A percentile compares a stretch with the other conserved stretches of the same genome.
Evolutionary conservation across 495 filamentous ascomycete species (phyloP).

Genomic region (Hypoxylon intermedium): DNA sequence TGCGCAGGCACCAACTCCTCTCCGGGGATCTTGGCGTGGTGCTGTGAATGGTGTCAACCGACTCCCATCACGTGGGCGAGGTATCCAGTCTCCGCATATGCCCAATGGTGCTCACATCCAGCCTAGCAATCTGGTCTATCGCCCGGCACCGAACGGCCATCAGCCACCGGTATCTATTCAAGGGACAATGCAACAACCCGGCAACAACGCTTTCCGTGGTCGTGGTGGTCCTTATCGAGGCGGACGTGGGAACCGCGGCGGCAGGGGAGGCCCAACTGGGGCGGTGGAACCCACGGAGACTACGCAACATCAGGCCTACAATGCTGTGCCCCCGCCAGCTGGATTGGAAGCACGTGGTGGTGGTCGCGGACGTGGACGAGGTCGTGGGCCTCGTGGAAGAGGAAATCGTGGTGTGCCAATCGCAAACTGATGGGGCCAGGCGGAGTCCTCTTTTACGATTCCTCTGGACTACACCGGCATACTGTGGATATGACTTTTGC

Average conservation of each 20-base stretch:
- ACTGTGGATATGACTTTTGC: too few relatives aligned
- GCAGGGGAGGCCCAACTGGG: conserved; percentile 42
- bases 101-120: conserved; percentile 53
- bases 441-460: too few relatives aligned
- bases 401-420: conserved; percentile 40
- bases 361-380: conserved; percentile 58
- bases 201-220: conserved; percentile 32
- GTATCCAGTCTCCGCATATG: conserved; percentile 43
- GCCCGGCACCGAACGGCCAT: conserved; percentile 41
- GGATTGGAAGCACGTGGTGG: conserved; percentile 64
- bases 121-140: conserved; percentile 52
- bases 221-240: conserved; percentile 41
- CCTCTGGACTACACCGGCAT: too few relatives aligned
- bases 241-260: conserved; percentile 39
- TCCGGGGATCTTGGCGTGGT: conserved; percentile 75
- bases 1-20: conserved; percentile 69
- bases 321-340: conserved; percentile 80
- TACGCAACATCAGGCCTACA: conserved; percentile 64
- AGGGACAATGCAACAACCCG: conserved; percentile 19
- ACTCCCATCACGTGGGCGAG: conserved; percentile 47
- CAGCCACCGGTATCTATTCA: conserved; percentile 31
- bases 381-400: conserved; percentile 45
- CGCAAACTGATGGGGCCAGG: neutral
- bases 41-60: conserved; percentile 58
- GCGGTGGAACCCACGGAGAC: conserved; percentile 34